Evolutionary conservation across 2,329 filamentous ascomycete species (phyloP).

Genomic region (Domatiomyces catenatus): DNA sequence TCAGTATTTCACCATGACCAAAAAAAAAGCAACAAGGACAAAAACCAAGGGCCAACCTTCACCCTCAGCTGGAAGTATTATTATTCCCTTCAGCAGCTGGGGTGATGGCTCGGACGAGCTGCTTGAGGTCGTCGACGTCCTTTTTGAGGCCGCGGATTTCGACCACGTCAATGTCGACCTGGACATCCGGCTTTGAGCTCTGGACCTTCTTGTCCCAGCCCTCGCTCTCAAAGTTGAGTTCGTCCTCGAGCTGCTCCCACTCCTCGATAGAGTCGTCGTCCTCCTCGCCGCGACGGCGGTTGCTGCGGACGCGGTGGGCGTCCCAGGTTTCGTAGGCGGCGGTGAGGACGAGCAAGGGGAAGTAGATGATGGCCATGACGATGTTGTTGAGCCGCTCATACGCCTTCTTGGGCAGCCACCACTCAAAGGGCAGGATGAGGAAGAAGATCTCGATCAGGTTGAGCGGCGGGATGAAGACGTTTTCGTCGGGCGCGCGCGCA

Average conservation of each 20-base stretch:
- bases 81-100: constrained; percentile 4
- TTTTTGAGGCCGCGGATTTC: constrained; percentile 38
- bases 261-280: constrained; percentile 83
- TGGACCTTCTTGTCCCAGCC: constrained; percentile 59
- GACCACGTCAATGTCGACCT: constrained; percentile 58
- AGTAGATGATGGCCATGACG: constrained; percentile 77
- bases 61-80: background rate
- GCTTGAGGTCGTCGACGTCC: constrained; percentile 47
- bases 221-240: constrained; percentile 65
- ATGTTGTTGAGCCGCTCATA: constrained; percentile 78
- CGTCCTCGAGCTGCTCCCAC: constrained; percentile 68
- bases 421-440: constrained; percentile 71
- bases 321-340: constrained; percentile 54
- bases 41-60: too few relatives aligned
- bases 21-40: too few relatives aligned
- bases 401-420: constrained; percentile 65
- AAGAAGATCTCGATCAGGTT: constrained; percentile 80
- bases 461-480: constrained; percentile 92
- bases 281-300: constrained; percentile 64
- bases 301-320: constrained; percentile 52
- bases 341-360: constrained; percentile 63
- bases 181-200: constrained; percentile 63
- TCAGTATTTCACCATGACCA: too few relatives aligned
- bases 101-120: constrained; percentile 25
- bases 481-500: constrained; percentile 89